Evolutionary conservation across 257 asterid genomes (phyloP), one percentile per base, ranked within the genome.

Genomic region (Scutellaria baicalensis): DNA sequence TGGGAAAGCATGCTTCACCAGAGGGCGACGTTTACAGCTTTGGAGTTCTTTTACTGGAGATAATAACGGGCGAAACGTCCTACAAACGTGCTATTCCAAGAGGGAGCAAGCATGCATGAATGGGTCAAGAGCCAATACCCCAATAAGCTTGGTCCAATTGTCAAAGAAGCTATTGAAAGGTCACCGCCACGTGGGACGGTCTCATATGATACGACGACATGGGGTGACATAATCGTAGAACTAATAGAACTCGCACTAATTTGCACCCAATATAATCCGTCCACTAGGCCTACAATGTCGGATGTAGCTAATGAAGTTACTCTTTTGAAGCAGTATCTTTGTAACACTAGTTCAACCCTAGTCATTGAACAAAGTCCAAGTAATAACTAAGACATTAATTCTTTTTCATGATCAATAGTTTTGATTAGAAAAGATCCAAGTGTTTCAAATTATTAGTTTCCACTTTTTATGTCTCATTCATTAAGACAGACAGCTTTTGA

Each of bases 1-100:
- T 88, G 95, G 98, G 97, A 54, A 90, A 65, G 68, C 77, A 77
- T 42, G 96, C 96, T 12, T 92, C 98, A 42, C 75, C 90, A 14
- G 64, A 88, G 68, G 97, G 97, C 36, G 97, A 92, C 65, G 97
- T 90, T 1, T 90, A 84, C 39, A 89, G 97, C 69, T 85, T 44
- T 4, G 97, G 96, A 3, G 91, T 90, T 18, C 78, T 92, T 18
- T 6, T 92, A 43, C 17, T 90, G 27, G 98, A 92, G 80, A 90
- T 88, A 13, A 73, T 84, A 23, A 80, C 89, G 5, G 89, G 95
- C n/a, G 20, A 92, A 77, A 70, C 87, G 96, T 11, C 98, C 97
- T 0, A 92, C 95, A 0, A 83, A 86, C 1, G 78, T 84, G 3
- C 82, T 86, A 20, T 84, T 85, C 62, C 83, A 79, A 17, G 90